Base-by-base conservation (phyloP, 2,329 filamentous ascomycete genomes). In the Colletotrichum musicola region DNA sequence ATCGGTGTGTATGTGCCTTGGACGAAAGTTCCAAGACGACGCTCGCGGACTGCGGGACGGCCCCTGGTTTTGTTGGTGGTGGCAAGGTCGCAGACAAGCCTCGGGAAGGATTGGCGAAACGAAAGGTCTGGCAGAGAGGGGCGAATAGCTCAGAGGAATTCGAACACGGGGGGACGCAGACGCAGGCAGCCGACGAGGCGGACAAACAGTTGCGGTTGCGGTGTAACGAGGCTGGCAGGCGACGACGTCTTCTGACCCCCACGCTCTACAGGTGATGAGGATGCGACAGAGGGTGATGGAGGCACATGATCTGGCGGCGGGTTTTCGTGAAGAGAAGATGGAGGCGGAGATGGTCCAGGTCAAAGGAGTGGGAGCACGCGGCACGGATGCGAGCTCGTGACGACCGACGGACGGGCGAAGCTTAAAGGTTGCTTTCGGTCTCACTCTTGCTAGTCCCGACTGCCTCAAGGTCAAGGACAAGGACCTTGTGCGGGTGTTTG, bases 191-290 rank as follows among this genome's bases (percentile, higher is more conserved):
- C 42, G 50, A 40, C 16, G 20, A 56, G 40, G 61, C 35, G 42
- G 59, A 9, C 16, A 42, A 47, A 9, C 14, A 14, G 55, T 35
- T 35, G 30, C 30, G 30, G 30, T 35, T 35, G 30, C 42, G 18
- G 49, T 63, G 51, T 42, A 69, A 69, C 50, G 53, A 68, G 64
- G 63, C 64, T 63, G 18, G 50, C 64, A 69, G 58, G 58, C 67
- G 64, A 59, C 63, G 58, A 25, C 44, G 64, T 69, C 67, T 69
- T 69, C 57, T 69, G 67, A 69, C 30, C 51, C 58, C 58, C 64
- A 58, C 57, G 46, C 59, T 62, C 35, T 69, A 69, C 64, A 68
- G 67, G 50, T 69, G 67, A 68, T 62, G 51, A 47, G 35, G 30
- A 42, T 18, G 42, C 25, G 46, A 16, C 30, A 46, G 47, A 58